Evolutionary conservation across 2,329 filamentous ascomycete species (phyloP), one percentile per base, ranked within the genome.

Genomic region (Curvularia spicifera): DNA sequence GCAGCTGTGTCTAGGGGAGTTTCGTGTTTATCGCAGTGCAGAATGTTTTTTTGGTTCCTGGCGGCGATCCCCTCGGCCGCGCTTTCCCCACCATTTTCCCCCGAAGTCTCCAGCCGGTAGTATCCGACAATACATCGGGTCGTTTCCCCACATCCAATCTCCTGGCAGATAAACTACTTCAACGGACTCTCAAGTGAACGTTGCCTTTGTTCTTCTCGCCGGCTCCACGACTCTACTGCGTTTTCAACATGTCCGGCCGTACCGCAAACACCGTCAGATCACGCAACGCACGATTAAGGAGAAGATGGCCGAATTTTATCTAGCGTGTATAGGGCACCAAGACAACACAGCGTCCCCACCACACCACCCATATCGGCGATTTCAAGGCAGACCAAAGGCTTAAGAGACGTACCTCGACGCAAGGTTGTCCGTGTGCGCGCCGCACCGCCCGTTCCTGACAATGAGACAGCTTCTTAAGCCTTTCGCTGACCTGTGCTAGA

Each of bases 41-140:
- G 26, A 15, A 44, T 35, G 49, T 46, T 61, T 61, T 61, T 35
- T 28, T 39, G 18, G 45, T 28, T 33, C 29, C 50, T 49, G 47
- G 43, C 26, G 35, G 40, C 39, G 44, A 50, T 53, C 45, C 46
- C 50, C 51, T 50, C 56, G 51, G 58, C 39, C 51, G 35, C 54
- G 54, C 10, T 28, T 44, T 47, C 48, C 55, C 54, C 49, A 56
- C 33, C 39, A 35, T 7, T 35, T 26, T 18, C 20, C 47, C 50
- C 49, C 44, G 50, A 49, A 22, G 28, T 28, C 26, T 37, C 29
- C 15, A 12, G 45, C 46, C 50, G 50, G 44, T 20, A 37, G 37
- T 9, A 39, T 28, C 46, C 50, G 50, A 5, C n/a, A 37, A 10
- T 33, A 42, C 29, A 22, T 44, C 31, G 40, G 18, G 8, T 10